phyloP scores from a whole-genome alignment of 495 filamentous ascomycete genomes.

The Hypomontagnella submonticulosa region DNA sequence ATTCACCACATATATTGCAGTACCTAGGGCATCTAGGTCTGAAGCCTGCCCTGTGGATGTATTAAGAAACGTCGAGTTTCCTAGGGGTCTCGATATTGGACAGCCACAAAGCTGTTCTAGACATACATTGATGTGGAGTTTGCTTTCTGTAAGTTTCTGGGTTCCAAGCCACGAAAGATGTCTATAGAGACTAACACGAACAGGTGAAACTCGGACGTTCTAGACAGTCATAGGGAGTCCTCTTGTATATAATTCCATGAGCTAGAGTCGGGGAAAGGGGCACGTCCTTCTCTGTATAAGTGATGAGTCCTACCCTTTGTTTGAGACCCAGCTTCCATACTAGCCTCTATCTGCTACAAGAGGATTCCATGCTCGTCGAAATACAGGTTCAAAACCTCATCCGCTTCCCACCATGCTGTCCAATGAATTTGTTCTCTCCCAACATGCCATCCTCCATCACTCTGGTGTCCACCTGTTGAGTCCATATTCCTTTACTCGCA shows the following conservation, averaged over 20 bases:
- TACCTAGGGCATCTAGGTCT: not conserved
- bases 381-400: too few relatives aligned
- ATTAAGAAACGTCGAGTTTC: not conserved
- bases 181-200: not conserved
- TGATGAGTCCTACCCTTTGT: too few relatives aligned
- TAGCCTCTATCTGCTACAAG: too few relatives aligned
- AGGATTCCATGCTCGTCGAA: too few relatives aligned
- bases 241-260: not conserved
- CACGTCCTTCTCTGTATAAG: not conserved
- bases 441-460: too few relatives aligned
- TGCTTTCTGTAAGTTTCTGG: not conserved
- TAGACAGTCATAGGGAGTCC: slow-evolving; percentile 3
- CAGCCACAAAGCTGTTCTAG: not conserved
- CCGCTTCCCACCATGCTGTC: too few relatives aligned
- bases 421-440: too few relatives aligned
- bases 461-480: too few relatives aligned
- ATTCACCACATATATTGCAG: not conserved
- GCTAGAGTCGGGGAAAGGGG: not conserved
- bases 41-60: not conserved
- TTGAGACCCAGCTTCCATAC: too few relatives aligned
- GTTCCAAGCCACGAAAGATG: not conserved
- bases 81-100: not conserved
- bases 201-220: slow-evolving; percentile 8
- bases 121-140: slow-evolving; percentile 2
- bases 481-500: too few relatives aligned